Percentiles rank a stretch among this genome's conserved stretches.
These are phyloP conservation scores for Omphalotus guepiniiformis DNA, from an alignment of 768 basidiomycete genomes.

Conservation along the genomic window DNA sequence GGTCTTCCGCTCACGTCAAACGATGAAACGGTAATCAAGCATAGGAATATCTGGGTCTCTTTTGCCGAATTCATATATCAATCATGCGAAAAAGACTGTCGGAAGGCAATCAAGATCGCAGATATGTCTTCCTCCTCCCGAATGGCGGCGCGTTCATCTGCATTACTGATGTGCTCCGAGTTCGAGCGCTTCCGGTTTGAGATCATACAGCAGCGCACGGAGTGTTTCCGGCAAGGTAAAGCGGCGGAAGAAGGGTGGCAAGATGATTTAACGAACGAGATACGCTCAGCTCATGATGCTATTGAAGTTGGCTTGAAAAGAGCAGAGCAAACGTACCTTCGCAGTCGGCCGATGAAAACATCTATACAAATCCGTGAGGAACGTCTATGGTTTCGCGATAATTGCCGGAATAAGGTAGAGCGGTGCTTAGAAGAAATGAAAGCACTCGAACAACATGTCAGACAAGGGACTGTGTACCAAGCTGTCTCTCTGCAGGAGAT, in stretches of 20 bases:
- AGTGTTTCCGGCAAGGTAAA: slow-evolving; percentile 15
- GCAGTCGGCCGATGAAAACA: slow-evolving; percentile 10
- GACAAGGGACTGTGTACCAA: slow-evolving; percentile 42
- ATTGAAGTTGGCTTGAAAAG: slow-evolving; percentile 24
- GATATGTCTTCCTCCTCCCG: slow-evolving; percentile 46
- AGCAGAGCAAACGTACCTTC: slow-evolving; percentile 19
- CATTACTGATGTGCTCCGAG: slow-evolving; percentile 40
- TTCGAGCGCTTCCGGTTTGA: slow-evolving; percentile 51
- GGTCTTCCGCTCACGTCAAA: slow-evolving; percentile 18
- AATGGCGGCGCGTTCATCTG: slow-evolving; percentile 41
- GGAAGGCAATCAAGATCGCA: slow-evolving; percentile 43
- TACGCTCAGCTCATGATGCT: slow-evolving; percentile 16
- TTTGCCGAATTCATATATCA: slow-evolving; percentile 44
- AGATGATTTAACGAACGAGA: not conserved
- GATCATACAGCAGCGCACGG: slow-evolving; percentile 20
- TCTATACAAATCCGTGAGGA: slow-evolving; percentile 22
- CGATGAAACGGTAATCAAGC: slow-evolving; percentile 16
- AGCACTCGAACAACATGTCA: slow-evolving; percentile 34
- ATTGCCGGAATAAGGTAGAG: slow-evolving; percentile 34
- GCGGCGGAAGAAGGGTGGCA: slow-evolving; percentile 8
- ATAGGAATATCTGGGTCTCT: slow-evolving; percentile 41
- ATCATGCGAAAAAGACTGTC: slow-evolving; percentile 43
- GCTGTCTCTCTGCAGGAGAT: slow-evolving; percentile 52
- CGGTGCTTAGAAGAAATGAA: slow-evolving; percentile 45
- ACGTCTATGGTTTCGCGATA: slow-evolving; percentile 37